These are phyloP conservation scores for Suhomyces chickasaworum DNA, from an alignment of 1,139 yeast species.

Conservation along the genomic window DNA sequence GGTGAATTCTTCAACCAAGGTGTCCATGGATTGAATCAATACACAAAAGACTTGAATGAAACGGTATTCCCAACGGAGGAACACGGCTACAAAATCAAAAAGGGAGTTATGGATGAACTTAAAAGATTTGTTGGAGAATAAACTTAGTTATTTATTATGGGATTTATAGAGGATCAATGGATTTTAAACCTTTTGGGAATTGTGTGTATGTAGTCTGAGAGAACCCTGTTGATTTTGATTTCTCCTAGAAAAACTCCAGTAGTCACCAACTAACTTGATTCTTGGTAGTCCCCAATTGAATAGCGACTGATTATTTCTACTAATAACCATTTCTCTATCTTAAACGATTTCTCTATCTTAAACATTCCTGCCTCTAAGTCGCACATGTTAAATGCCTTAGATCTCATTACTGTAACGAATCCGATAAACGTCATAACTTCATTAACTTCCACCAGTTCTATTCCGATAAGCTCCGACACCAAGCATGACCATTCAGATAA, in stretches of 20 bases:
- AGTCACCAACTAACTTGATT: no score
- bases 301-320: no score
- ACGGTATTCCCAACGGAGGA: conserved; percentile 60
- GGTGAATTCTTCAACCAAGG: conserved; percentile 53
- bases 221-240: no score
- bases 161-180: conserved; percentile 1
- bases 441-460: neutral
- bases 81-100: conserved; percentile 74
- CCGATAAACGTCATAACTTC: neutral
- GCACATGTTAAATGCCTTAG: neutral
- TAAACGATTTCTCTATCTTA: no score
- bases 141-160: neutral
- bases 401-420: neutral
- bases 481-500: conserved; percentile 8
- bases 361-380: neutral
- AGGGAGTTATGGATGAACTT: conserved; percentile 60
- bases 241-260: no score
- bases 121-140: conserved; percentile 14
- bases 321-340: no score
- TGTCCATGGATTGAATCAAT: conserved; percentile 53
- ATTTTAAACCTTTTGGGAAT: neutral
- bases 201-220: no score
- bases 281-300: no score
- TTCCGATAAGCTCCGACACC: neutral
- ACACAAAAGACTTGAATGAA: conserved; percentile 58